Evolutionary conservation across 306 rosid genomes (phyloP).

Genomic region (Spatholobus suberectus): DNA sequence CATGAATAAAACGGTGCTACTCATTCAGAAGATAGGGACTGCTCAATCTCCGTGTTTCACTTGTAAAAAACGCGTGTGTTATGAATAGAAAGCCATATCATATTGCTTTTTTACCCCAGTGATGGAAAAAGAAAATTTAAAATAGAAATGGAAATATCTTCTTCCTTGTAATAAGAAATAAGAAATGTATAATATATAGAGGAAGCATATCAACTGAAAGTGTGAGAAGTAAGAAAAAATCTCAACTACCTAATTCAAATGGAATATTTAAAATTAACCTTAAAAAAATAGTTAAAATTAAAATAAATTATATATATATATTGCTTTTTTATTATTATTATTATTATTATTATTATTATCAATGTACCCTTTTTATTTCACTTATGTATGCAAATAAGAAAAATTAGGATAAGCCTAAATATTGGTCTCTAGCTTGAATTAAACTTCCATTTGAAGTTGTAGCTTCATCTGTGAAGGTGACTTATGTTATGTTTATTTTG

Average conservation of each 20-base stretch:
- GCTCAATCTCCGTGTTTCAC: neutral
- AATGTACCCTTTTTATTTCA: neutral
- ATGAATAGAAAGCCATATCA: neutral
- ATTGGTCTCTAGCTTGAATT: neutral
- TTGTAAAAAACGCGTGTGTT: neutral
- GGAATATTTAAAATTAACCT: no score
- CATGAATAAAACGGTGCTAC: constrained; percentile 38
- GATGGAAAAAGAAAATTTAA: no score
- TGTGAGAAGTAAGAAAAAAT: no score
- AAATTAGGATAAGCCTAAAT: neutral
- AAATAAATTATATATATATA: no score
- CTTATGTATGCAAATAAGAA: neutral
- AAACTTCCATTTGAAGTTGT: neutral
- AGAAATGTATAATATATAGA: no score
- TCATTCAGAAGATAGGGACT: constrained; percentile 39
- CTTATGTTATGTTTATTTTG: neutral
- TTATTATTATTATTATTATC: neutral
- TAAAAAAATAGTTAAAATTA: no score
- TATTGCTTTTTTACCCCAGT: neutral
- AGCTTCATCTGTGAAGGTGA: neutral
- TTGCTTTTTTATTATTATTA: no score
- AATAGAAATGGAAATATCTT: neutral
- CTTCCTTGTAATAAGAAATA: neutral
- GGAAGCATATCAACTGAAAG: no score
- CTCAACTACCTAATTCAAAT: no score